Conservation (phyloP, 225 moss, liverwort and hornwort species). For the Bryum argenteum region DNA sequence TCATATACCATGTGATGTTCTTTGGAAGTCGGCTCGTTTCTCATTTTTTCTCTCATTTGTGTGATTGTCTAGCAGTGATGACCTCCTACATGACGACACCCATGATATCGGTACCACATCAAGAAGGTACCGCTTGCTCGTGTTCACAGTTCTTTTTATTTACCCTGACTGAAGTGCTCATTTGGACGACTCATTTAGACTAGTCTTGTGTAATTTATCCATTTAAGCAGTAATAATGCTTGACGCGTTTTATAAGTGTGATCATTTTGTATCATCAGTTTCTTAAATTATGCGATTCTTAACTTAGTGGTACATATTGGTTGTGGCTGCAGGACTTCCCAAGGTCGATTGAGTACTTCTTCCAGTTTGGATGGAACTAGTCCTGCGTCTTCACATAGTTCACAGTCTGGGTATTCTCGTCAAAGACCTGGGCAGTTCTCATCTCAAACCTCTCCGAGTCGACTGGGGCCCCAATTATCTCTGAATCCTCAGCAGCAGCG, state of each 20-base stretch:
- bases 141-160: background rate
- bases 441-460: conserved; percentile 57
- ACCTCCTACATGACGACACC: conserved; percentile 48
- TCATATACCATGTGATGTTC: background rate
- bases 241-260: background rate
- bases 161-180: background rate
- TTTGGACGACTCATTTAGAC: background rate
- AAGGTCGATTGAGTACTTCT: conserved; percentile 45
- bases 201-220: background rate
- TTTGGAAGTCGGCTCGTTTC: background rate
- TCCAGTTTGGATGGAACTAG: conserved; percentile 52
- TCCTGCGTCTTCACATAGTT: conserved; percentile 53
- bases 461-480: conserved; percentile 48
- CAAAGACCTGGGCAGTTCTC: conserved; percentile 49
- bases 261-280: background rate
- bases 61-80: conserved; percentile 38
- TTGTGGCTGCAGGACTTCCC: conserved; percentile 40
- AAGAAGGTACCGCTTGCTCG: conserved; percentile 34
- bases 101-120: conserved; percentile 40
- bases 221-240: background rate
- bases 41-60: conserved; percentile 21
- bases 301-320: background rate
- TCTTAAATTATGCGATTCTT: background rate
- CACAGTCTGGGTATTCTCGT: conserved; percentile 45
- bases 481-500: conserved; percentile 50